These are phyloP conservation scores for Calonectria hawksworthii DNA, from an alignment of 2,329 filamentous ascomycete genomes.

Conservation along the genomic window DNA sequence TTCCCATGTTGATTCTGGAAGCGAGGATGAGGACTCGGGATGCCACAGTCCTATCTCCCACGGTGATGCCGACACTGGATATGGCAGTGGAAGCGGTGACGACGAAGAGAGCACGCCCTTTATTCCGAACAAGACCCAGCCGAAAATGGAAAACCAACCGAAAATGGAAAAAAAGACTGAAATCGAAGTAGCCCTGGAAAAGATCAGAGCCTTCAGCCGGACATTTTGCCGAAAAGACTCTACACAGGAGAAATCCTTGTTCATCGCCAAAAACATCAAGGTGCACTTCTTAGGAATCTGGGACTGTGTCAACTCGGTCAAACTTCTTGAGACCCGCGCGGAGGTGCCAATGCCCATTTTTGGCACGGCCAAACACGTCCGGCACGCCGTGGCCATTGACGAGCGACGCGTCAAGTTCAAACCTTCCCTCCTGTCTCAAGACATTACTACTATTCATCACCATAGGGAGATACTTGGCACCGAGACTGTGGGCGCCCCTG, in stretches of 20 bases:
- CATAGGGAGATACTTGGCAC: too few relatives aligned
- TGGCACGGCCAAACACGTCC: slow-evolving; percentile 60
- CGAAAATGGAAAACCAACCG: slow-evolving; percentile 35
- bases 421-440: slow-evolving; percentile 61
- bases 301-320: slow-evolving; percentile 67
- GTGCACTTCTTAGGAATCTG: slow-evolving; percentile 69
- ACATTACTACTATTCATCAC: slow-evolving; percentile 43
- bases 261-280: slow-evolving; percentile 53
- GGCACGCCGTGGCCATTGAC: slow-evolving; percentile 67
- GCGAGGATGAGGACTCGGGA: not conserved
- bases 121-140: not conserved
- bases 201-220: slow-evolving; percentile 60
- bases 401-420: slow-evolving; percentile 70
- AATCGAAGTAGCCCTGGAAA: slow-evolving; percentile 47
- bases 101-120: not conserved
- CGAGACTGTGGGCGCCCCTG: rapidly evolving
- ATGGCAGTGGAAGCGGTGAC: not conserved
- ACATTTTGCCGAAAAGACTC: slow-evolving; percentile 61
- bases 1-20: not conserved
- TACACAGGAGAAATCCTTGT: slow-evolving; percentile 31
- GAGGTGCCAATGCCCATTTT: slow-evolving; percentile 53
- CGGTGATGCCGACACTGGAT: not conserved
- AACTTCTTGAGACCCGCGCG: slow-evolving; percentile 54
- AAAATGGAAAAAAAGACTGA: slow-evolving; percentile 7
- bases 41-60: not conserved